Evolutionary conservation across 2,329 filamentous ascomycete species (phyloP), one percentile per base, ranked within the genome.

Genomic region (Epicoccum nigrum): DNA sequence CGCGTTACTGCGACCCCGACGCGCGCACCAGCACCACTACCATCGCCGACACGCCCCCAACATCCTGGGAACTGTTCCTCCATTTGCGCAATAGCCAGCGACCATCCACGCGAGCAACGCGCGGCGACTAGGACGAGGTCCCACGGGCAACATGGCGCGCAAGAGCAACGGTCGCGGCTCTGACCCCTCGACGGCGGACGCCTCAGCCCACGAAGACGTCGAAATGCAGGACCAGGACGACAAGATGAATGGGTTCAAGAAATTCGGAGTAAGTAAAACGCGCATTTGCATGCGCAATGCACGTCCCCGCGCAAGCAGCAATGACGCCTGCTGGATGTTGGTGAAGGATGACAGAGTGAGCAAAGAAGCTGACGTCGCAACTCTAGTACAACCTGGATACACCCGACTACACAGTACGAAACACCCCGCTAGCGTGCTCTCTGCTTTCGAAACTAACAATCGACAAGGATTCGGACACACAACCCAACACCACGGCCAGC

Each of bases 401-500:
- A 7, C 83, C 83, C 34, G 83, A 86, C 58, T 86, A 86, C 69
- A 86, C 84, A 57, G 79, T 81, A 79, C 59, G 59, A 39, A 48
- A 40, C 17, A 12, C 7, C 7, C 17, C 9, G 9, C 23, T 13
- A 16, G 41, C 16, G 35, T 28, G 25, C 44, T 41, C 37, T 21
- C 12, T 11, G 20, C 9, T 17, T 5, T n/a, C 23, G 35, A 11
- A 27, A 58, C 63, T 71, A 41, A 70, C 63, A 51, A n/a, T 6
- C 25, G 38, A 54, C 6, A 25, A 83, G 81, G 85, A 87, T 69
- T 86, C 84, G 7, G 84, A 87, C 63, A 86, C 84, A 49, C 83
- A 85, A 60, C 83, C 83, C 30, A 86, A 86, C 63, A 86, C 84
- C 38, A 85, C 83, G 50, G 90, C 89, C 45, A 96, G 90, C 77